These are phyloP conservation scores for Coprinellus aureogranulatus DNA, from an alignment of 768 basidiomycete species.

Conservation along the genomic window DNA sequence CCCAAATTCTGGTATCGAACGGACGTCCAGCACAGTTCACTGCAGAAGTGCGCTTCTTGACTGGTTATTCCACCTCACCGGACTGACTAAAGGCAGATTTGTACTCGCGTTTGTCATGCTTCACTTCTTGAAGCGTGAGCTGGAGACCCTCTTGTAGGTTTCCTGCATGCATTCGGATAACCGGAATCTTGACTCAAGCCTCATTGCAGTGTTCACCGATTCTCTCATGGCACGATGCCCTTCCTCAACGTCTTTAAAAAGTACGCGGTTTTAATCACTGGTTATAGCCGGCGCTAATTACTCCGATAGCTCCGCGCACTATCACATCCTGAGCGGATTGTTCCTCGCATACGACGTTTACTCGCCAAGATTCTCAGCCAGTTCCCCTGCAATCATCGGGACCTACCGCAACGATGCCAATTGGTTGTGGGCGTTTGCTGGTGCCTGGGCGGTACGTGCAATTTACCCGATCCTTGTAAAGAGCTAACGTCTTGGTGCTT, in stretches of 20 bases:
- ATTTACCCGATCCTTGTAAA: not conserved
- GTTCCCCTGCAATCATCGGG: constrained; percentile 58
- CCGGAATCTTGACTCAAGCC: not conserved
- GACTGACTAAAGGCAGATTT: constrained; percentile 35
- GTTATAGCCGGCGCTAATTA: not conserved
- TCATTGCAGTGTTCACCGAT: constrained; percentile 85
- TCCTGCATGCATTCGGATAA: not conserved
- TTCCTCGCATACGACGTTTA: constrained; percentile 80
- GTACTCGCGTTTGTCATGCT: constrained; percentile 73
- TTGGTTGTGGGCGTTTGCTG: constrained; percentile 66
- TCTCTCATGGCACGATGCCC: constrained; percentile 95
- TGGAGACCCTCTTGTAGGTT: constrained; percentile 88
- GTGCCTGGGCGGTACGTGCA: constrained; percentile 71
- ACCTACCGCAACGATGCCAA: constrained; percentile 61
- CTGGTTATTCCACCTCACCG: not conserved
- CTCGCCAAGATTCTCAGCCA: constrained; percentile 70
- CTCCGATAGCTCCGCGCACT: constrained; percentile 74
- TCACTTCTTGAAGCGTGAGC: constrained; percentile 89
- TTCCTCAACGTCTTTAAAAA: constrained; percentile 83
- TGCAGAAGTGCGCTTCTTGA: constrained; percentile 61
- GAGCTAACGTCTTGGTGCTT: too few relatives aligned
- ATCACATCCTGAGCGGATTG: constrained; percentile 78
- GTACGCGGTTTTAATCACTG: constrained; percentile 38
- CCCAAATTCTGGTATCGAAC: constrained; percentile 68
- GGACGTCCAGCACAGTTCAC: constrained; percentile 65